Evolutionary conservation across 495 filamentous ascomycete genomes (phyloP), one percentile per base, ranked within the genome.

Genomic region (Aspergillus kassunensis): DNA sequence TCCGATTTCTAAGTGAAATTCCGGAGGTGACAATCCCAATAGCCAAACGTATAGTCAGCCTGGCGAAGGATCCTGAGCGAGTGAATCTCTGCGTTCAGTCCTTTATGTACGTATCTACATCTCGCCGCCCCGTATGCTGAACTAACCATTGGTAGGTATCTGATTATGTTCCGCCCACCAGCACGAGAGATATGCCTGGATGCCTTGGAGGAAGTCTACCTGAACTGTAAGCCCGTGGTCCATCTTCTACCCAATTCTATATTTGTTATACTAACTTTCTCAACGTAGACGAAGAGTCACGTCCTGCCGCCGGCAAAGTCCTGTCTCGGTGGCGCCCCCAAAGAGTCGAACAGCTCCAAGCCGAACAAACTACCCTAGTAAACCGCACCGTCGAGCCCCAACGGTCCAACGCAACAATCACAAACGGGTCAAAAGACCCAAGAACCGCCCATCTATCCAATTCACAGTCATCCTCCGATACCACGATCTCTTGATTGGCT

Each of bases 1-100:
- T 93, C 35, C 80, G 90, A 29, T 95, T 97, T 66, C 75, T 99
- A 10, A 89, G 89, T 27, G 95, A 99, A 66, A 84, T 97, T 41
- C 95, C 93, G 0, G 86, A 86, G 30, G 72, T 99, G 24, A 87
- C 80, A 19, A 60, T 73, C 18, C 71, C 79, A 10, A 77, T 97
- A 52, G 76, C 96, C 12, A 76, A 83, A 24, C 77, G 87, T 46
- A 80, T 97, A 36, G 88, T 89, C 66, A 80, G 79, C 44, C 75
- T 99, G 16, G 95, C 93, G 30, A 80, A 82, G 61, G 91, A 99
- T 71, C 93, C 93, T 2, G 91, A 92, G 63, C 81, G 86, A 46
- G 80, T 87, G 24, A 76, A 74, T 48, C 64, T 89, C 24, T 79
- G 80, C 18, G 75, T 81, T 24, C 81, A 82, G 46, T 75, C 82